Conservation (phyloP, 768 basidiomycete species). For the Lanmaoa pseudosensibilis region DNA sequence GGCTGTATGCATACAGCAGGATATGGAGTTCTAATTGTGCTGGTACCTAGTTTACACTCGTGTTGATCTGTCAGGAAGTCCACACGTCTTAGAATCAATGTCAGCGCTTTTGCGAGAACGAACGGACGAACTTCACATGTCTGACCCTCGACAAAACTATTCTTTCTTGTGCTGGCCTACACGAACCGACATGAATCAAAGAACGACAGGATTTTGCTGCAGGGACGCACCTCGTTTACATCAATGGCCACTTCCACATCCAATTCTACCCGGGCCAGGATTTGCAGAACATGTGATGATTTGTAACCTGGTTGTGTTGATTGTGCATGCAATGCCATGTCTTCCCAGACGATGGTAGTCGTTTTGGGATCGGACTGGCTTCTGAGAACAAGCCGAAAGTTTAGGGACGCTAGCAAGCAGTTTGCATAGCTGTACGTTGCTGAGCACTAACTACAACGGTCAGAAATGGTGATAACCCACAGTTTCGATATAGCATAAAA, state of each 20-base stretch:
- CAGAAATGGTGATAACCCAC: too few species aligned
- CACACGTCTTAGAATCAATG: neutral
- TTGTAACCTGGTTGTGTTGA: neutral
- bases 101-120: neutral
- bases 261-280: neutral
- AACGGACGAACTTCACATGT: neutral
- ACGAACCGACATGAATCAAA: neutral
- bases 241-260: neutral
- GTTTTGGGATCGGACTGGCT: neutral
- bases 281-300: neutral
- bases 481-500: too few species aligned
- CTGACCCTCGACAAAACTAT: neutral
- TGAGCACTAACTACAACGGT: too few species aligned
- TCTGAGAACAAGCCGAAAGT: conserved; percentile 13
- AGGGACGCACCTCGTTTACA: neutral
- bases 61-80: neutral
- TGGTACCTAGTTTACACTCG: neutral
- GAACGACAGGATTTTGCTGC: neutral
- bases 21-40: too few species aligned
- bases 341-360: conserved; percentile 6
- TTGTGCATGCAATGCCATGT: neutral
- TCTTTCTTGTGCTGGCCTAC: neutral
- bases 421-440: too few species aligned
- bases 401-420: neutral
- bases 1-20: too few species aligned